Evolutionary conservation across 2,329 filamentous ascomycete species (phyloP), one percentile per base, ranked within the genome.

Genomic region (Cladobotryum protrusum): DNA sequence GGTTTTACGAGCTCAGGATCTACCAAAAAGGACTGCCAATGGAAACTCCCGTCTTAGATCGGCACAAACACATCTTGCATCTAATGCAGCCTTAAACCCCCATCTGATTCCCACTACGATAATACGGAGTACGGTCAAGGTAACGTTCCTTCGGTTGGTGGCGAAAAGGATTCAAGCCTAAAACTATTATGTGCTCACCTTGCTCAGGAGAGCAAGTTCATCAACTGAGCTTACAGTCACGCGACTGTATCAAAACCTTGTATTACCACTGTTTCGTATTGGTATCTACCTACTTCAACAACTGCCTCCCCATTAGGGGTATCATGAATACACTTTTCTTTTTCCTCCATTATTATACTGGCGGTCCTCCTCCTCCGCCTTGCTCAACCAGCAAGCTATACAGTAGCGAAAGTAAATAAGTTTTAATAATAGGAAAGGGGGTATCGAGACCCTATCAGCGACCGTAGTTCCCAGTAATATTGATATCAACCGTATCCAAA

Each of bases 391-490:
- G 51, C 45, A 51, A 49, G 49, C 46, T 41, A 24, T 36, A 52
- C 46, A 45, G 41, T 48, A 52, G 50, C 50, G 50, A 54, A 50
- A 44, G 48, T 43, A 49, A 49, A 51, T 19, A 48, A 19, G 45
- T 43, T 9, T 36, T 24, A n/a, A 29, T 35, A 53, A 11, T 33
- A 41, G 44, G 52, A 42, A 46, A 41, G 36, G 49, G 59, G 60
- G 61, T 59, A 55, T 63, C 54, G 47, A 51, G 44, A 52, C 54
- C 57, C 56, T 47, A 48, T 55, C 41, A 50, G 56, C 56, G 62
- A 58, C 54, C 56, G 60, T 52, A 52, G 52, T 58, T 33, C 43
- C 18, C 37, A 46, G 35, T 49, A 37, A 50, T 43, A 54, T 45
- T 54, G 51, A 52, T 51, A 52, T 53, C 40, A 52, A 53, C 50